Base-by-base conservation (phyloP, 345 rosid species). In the Durio zibethinus region DNA sequence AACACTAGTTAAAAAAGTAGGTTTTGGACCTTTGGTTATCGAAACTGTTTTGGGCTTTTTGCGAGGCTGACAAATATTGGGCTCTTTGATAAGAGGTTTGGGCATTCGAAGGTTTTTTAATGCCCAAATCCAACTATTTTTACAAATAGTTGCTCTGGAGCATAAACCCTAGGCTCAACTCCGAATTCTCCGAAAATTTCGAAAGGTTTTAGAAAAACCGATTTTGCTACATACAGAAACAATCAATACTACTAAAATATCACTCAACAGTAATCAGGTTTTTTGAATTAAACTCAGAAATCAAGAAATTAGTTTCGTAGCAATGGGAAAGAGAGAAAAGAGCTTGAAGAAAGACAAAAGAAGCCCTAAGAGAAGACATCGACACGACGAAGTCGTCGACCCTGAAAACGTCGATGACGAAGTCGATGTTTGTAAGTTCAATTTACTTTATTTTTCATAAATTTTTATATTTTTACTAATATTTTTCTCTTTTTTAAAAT, bases 241-340 rank as follows among this genome's bases (percentile, higher is more conserved):
- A n/a, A n/a, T n/a, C n/a, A n/a, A n/a, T n/a, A n/a, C n/a, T n/a
- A n/a, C n/a, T 5, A 7, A 53, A 23, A 23, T n/a, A 56, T 23
- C 29, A 56, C 15, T 56, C 61, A 9, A 10, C 0, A 3, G 61
- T 31, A 56, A 10, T 56, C 31, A 10, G 10, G 23, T 7, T 10
- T n/a, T 54, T 56, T 23, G 29, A 56, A 3, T 10, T 56, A 4
- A 56, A 9, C 10, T 66, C 25, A 9, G 21, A 25, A 42, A 21
- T 7, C 8, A 35, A 40, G 27, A 38, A n/a, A 4, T 40, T 11
- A 10, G 56, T 7, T 35, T 40, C 50, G 61, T 15, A 84, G 81
- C 66, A 67, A 91, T 94, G 98, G 93, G 88, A 29, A 90, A 88
- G 86, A 86, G 87, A 80, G 88, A 85, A 52, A 87, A 78, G 76